Percentiles rank a stretch among this genome's conserved stretches.
Evolutionary conservation across 305 asterid species (phyloP).

Genomic region (Fraxinus sp.): DNA sequence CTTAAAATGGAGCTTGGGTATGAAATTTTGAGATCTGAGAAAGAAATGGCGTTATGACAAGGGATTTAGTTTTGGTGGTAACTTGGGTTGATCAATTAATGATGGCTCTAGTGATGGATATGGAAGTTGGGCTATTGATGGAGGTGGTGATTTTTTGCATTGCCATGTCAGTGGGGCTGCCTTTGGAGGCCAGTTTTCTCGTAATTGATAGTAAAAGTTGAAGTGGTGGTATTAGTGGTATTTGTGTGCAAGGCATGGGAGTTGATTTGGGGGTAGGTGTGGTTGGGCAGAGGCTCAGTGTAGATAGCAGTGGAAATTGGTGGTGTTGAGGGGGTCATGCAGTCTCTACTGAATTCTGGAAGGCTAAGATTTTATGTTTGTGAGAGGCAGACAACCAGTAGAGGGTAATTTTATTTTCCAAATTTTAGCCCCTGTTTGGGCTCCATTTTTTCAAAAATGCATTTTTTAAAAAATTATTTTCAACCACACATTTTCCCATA

Average conservation of each 20-base stretch:
- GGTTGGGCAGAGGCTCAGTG: neutral
- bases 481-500: too few relatives aligned
- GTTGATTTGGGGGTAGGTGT: neutral
- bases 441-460: too few relatives aligned
- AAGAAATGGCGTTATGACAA: neutral
- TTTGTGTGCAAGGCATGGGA: neutral
- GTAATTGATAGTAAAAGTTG: neutral
- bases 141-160: neutral
- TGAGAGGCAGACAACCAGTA: neutral
- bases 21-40: conserved; percentile 3
- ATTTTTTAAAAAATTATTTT: too few relatives aligned
- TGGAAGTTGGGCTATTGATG: neutral
- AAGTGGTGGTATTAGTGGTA: neutral
- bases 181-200: neutral
- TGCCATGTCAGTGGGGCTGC: neutral
- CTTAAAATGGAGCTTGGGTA: neutral
- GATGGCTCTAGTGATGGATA: neutral
- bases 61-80: neutral
- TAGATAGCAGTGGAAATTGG: neutral
- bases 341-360: neutral
- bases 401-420: neutral
- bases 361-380: neutral
- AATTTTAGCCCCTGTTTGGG: neutral
- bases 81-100: neutral
- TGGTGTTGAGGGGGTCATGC: neutral